Base-by-base conservation (phyloP, 1,284 basidiomycete genomes). In the Pseudozyma sp. region DNA sequence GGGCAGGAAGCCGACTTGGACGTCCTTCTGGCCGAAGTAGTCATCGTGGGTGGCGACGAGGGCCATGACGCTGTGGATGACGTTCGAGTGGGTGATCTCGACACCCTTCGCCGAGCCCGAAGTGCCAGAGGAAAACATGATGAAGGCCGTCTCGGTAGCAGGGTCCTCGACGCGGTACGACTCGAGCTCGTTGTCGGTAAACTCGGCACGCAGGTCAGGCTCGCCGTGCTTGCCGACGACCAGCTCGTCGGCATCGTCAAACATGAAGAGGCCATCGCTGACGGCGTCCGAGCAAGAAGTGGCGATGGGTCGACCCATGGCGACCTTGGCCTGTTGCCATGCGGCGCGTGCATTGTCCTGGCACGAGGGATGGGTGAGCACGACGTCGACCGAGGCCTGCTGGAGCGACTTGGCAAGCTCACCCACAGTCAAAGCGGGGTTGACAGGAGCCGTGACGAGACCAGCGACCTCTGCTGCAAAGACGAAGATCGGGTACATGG, bases 51-150 rank as follows among this genome's bases (percentile, higher is more conserved):
- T 67, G 31, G 57, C 50, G 33, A 55, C 48, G 16, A 82, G 71
- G 9, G 77, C 68, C 54, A 77, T 71, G 33, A 75, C 78, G 44
- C 69, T 65, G 53, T 61, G 61, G 16, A 79, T 78, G 56, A 81
- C 67, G 64, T 81, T 81, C 17, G 68, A 68, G 58, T 81, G 80
- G 7, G 80, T 82, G 43, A 83, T 70, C 68, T 79, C 68, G 50
- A 82, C 81, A 14, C 81, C 81, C 61, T 82, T 82, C 37, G 81
- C 80, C 17, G 76, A 72, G n/a, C 81, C 81, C 47, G 74, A 77
- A 19, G 81, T 82, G 44, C 81, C 81, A 16, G 75, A 78, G 17
- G 77, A 79, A 57, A 81, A 82, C 55, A 72, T 74, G 56, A 82
- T 79, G 37, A 81, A 75, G 2, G 79, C 77, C 0, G 68, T 67